A percentile compares a stretch with the other conserved stretches of the same genome.
phyloP scores from a whole-genome alignment of 75 land plant genomes.

The Selaginella tamariscina region DNA sequence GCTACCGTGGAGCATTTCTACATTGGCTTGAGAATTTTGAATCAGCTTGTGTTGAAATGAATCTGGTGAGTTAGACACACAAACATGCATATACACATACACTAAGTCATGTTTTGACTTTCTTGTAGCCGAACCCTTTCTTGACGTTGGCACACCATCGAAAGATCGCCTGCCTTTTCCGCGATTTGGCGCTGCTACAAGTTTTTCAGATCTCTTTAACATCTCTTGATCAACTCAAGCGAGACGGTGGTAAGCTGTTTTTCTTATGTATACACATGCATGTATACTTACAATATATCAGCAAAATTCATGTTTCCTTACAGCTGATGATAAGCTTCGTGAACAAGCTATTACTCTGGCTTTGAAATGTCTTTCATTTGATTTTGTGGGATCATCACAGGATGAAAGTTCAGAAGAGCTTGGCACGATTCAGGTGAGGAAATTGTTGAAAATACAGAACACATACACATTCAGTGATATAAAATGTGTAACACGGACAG shows the following conservation, averaged over 20 bases:
- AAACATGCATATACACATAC: slow-evolving; percentile 6
- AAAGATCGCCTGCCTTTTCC: slow-evolving; percentile 64
- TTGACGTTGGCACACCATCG: slow-evolving; percentile 73
- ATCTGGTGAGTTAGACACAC: slow-evolving; percentile 43
- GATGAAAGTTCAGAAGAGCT: slow-evolving; percentile 97
- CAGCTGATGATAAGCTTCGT: slow-evolving; percentile 31
- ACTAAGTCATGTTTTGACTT: neutral
- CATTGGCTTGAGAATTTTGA: slow-evolving; percentile 82
- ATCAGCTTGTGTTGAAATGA: slow-evolving; percentile 96
- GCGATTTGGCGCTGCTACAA: slow-evolving; percentile 63
- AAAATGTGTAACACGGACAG: slow-evolving; percentile 29
- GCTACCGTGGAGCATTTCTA: slow-evolving; percentile 61
- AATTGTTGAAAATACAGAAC: neutral
- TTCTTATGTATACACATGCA: neutral
- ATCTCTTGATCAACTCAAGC: slow-evolving; percentile 62
- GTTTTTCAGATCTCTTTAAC: slow-evolving; percentile 83
- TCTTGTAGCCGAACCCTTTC: slow-evolving; percentile 52
- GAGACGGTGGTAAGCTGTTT: slow-evolving; percentile 37
- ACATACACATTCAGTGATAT: neutral
- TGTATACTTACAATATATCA: no score
- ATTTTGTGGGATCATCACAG: slow-evolving; percentile 81
- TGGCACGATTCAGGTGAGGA: slow-evolving; percentile 73
- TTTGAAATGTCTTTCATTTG: slow-evolving; percentile 73
- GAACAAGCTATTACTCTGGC: slow-evolving; percentile 64
- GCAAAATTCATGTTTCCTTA: neutral